These are phyloP conservation scores for Chlorociboria aeruginascens DNA, from an alignment of 495 filamentous ascomycete genomes.

Conservation along the genomic window DNA sequence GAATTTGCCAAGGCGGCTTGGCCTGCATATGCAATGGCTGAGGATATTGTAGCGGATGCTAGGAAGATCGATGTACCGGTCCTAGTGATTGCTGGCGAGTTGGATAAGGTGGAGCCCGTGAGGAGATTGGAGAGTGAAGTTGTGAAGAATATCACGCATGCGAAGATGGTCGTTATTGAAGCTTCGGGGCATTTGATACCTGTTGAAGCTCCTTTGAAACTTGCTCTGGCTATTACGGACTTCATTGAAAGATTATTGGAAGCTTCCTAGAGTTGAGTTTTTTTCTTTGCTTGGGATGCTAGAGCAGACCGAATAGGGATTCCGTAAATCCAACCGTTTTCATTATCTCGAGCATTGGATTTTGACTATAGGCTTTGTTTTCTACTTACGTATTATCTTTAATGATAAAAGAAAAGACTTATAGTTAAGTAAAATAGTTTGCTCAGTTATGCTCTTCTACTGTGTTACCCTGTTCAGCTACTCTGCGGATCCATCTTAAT, in stretches of 20 bases:
- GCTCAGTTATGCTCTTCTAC: too few species aligned
- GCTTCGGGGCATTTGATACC: constrained; percentile 16
- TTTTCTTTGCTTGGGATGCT: too few species aligned
- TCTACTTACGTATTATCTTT: too few species aligned
- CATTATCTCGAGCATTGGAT: too few species aligned
- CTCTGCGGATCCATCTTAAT: too few species aligned
- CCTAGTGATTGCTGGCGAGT: constrained; percentile 26
- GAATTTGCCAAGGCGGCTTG: constrained; percentile 25
- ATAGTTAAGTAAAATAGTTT: too few species aligned
- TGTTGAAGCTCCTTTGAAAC: constrained; percentile 8
- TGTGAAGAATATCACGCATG: constrained; percentile 3
- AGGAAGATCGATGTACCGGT: constrained; percentile 21
- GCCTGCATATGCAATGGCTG: constrained; percentile 29
- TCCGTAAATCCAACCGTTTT: too few species aligned
- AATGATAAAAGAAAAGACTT: too few species aligned
- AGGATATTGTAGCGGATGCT: constrained; percentile 23
- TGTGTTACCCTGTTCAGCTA: too few species aligned
- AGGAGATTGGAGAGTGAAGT: constrained; percentile 17
- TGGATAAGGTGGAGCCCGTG: constrained; percentile 22
- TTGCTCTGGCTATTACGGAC: not conserved
- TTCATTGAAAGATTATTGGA: not conserved
- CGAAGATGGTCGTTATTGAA: constrained; percentile 12
- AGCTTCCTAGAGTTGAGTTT: too few species aligned
- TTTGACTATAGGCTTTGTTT: too few species aligned
- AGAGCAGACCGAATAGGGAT: too few species aligned